Base-by-base conservation (phyloP, 176 grass and related monocot genomes). In the Pontederia crassipes region DNA sequence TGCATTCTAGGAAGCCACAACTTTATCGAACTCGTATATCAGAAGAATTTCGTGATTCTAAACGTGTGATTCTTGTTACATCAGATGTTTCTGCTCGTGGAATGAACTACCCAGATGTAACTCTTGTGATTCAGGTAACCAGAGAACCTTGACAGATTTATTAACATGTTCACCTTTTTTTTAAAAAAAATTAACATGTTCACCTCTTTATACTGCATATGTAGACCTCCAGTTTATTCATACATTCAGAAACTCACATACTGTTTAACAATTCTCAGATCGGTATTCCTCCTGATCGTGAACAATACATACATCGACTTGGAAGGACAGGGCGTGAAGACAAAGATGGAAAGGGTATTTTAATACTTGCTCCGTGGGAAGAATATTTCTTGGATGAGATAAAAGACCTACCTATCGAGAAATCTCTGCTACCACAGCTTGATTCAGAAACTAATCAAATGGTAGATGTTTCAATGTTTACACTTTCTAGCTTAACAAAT, bases 1-100 rank as follows among this genome's bases (percentile, higher is more conserved):
- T 97, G 35, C 92, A 97, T 72, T 97, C 92, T 28, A 82, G 92
- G 66, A 97, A 97, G 27, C 92, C 92, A 13, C 92, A 91, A 71
- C 87, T 96, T 28, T 90, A 80, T 54, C 77, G 92, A 66, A 85
- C 75, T 70, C 86, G 92, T 14, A 88, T 90, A 69, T 87, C 83
- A 71, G 83, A 97, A 29, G 92, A 97, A 52, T 91, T 91, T 54
- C 83, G 83, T 59, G 79, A 82, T 60, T 76, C 73, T 58, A 90
- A 66, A 49, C 78, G 76, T 62, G 52, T 96, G 52, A 80, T 96
- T 88, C 86, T 96, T 50, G 73, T 88, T 49, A 96, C 92, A 4
- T 96, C 86, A 47, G 92, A 96, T 61, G 92, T 90, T 79, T 90
- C 83, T 28, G 78, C 83, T 59, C 83, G 80, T 28, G 86, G 86